phyloP scores from a whole-genome alignment of 2,329 filamentous ascomycete genomes.

The Lachnellula willkommii region DNA sequence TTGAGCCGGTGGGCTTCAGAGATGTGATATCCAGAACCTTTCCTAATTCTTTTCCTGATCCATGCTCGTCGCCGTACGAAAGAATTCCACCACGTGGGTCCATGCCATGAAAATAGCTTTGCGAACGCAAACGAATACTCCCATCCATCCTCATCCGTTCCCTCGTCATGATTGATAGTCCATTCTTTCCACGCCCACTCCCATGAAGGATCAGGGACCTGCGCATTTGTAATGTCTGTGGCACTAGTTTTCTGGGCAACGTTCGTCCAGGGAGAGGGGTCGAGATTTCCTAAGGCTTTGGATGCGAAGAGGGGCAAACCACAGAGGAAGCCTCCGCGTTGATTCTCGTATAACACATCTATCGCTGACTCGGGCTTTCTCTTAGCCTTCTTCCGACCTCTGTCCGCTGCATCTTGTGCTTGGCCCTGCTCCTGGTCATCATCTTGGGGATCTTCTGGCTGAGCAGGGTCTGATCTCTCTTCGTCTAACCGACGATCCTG shows the following conservation, averaged over 20 bases:
- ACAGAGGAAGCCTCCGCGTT: slow-evolving; percentile 84
- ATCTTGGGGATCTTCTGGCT: background rate
- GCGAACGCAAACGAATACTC: slow-evolving; percentile 89
- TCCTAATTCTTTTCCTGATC: slow-evolving; percentile 74
- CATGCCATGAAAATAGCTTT: slow-evolving; percentile 76
- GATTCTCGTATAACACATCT: slow-evolving; percentile 92
- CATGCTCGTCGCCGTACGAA: slow-evolving; percentile 88
- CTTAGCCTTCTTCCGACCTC: slow-evolving; percentile 16
- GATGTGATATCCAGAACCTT: slow-evolving; percentile 37
- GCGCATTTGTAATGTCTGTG: slow-evolving; percentile 73
- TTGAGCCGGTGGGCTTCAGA: slow-evolving; percentile 61
- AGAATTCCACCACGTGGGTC: slow-evolving; percentile 86
- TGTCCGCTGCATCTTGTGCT: slow-evolving; percentile 2
- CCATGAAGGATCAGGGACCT: slow-evolving; percentile 93
- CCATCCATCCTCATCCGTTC: slow-evolving; percentile 88
- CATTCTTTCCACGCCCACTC: slow-evolving; percentile 73
- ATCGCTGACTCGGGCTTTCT: slow-evolving; percentile 52
- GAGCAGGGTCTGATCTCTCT: background rate
- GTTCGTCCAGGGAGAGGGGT: slow-evolving; percentile 85
- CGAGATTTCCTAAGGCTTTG: slow-evolving; percentile 76
- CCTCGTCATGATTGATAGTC: slow-evolving; percentile 65
- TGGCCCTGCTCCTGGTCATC: slow-evolving; percentile 2
- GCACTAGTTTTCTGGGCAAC: slow-evolving; percentile 53
- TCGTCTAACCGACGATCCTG: slow-evolving; percentile 33
- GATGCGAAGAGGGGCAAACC: slow-evolving; percentile 85